A percentile compares a stretch with the other conserved stretches of the same genome.
Conservation (phyloP, 352 stramenopile genomes). For the Phytopythium cucurbitacearum region DNA sequence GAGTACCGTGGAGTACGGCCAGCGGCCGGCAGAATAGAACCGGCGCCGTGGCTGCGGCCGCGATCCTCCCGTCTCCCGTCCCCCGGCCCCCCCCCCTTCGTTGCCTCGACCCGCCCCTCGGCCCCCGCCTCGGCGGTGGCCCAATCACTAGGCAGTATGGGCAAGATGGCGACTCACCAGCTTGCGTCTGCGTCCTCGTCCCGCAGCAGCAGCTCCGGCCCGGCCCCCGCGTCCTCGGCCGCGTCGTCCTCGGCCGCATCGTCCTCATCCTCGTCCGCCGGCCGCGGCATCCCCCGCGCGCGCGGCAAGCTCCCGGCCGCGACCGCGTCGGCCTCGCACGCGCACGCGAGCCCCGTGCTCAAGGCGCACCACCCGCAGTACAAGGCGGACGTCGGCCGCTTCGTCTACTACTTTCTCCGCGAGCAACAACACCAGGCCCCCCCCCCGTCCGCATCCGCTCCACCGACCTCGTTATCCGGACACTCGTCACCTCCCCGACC, state of each 20-base stretch:
- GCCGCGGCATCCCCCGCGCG: neutral
- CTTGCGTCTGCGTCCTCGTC: neutral
- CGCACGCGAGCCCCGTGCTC: too few species aligned
- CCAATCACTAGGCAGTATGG: neutral
- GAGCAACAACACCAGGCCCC: conserved; percentile 8
- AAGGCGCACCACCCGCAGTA: conserved; percentile 10
- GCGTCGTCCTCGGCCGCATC: neutral
- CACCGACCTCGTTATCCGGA: neutral
- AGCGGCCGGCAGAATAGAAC: too few species aligned
- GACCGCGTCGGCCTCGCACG: neutral
- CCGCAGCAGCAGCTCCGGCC: neutral
- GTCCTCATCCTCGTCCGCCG: neutral
- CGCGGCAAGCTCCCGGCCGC: conserved; percentile 18
- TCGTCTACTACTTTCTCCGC: conserved; percentile 29
- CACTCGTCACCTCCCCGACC: too few species aligned
- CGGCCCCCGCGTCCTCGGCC: too few species aligned
- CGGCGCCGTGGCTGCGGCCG: too few species aligned
- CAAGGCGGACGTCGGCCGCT: conserved; percentile 27
- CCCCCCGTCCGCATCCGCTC: conserved; percentile 3
- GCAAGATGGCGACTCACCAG: conserved; percentile 5
- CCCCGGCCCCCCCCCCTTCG: too few species aligned
- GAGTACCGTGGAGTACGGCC: too few species aligned
- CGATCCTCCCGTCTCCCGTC: too few species aligned
- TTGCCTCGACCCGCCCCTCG: neutral
- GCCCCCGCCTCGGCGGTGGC: neutral